These are phyloP conservation scores for Naganishia sp. DNA, from an alignment of 1,284 basidiomycete species.

Conservation along the genomic window DNA sequence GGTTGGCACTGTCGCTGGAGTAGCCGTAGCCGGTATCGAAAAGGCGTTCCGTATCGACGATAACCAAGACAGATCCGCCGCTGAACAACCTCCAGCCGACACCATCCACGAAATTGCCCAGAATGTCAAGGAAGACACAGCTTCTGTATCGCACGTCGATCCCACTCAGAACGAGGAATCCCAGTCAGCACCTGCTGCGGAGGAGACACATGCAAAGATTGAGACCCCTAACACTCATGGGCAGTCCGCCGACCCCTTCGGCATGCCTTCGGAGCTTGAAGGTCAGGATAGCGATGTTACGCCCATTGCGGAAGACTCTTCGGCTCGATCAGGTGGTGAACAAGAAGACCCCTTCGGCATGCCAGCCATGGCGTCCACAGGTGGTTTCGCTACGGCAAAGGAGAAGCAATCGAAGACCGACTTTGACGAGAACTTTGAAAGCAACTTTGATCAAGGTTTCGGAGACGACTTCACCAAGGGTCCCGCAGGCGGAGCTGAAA, in stretches of 20 bases:
- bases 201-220: not conserved
- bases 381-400: slow-evolving; percentile 29
- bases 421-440: slow-evolving; percentile 25
- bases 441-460: slow-evolving; percentile 43
- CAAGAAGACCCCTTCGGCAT: slow-evolving; percentile 69
- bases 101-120: slow-evolving; percentile 26
- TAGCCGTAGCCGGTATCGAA: slow-evolving; percentile 42
- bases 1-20: slow-evolving; percentile 28
- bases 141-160: slow-evolving; percentile 4
- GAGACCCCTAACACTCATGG: not conserved
- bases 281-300: slow-evolving; percentile 4
- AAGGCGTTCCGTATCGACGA: slow-evolving; percentile 43
- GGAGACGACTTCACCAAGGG: slow-evolving; percentile 43
- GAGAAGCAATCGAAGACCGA: slow-evolving; percentile 9
- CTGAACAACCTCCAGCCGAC: slow-evolving; percentile 36
- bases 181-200: not conserved
- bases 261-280: slow-evolving; percentile 12
- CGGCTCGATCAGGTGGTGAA: slow-evolving; percentile 36
- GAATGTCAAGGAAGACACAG: slow-evolving; percentile 15
- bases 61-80: slow-evolving; percentile 38
- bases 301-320: slow-evolving; percentile 13
- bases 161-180: slow-evolving; percentile 24
- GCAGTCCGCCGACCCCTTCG: slow-evolving; percentile 30
- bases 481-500: not conserved
- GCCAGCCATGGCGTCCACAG: slow-evolving; percentile 33